Conservation (phyloP, 495 filamentous ascomycete species). For the Eremomyces bilateralis region DNA sequence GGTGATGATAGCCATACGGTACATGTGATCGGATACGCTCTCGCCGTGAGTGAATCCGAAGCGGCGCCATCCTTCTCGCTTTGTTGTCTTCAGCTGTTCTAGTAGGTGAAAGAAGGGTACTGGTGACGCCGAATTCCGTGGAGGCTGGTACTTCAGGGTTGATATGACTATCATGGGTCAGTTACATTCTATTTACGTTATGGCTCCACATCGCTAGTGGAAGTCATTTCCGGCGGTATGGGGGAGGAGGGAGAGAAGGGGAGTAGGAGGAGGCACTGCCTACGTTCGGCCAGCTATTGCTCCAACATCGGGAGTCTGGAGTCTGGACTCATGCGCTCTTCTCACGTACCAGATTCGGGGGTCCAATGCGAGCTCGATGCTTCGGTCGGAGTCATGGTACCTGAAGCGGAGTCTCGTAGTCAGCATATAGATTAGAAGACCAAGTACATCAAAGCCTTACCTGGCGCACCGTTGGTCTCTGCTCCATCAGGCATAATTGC, state of each 20-base stretch:
- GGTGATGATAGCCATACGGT: conserved; percentile 92
- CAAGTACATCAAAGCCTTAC: conserved; percentile 6
- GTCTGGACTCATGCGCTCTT: too few relatives aligned
- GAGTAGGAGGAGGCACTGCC: too few relatives aligned
- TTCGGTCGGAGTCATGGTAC: conserved; percentile 7
- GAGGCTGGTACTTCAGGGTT: conserved; percentile 28
- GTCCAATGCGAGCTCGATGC: conserved; percentile 11
- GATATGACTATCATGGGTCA: conserved; percentile 15
- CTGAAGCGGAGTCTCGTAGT: conserved; percentile 7
- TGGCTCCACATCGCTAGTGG: not conserved
- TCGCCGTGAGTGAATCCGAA: conserved; percentile 57
- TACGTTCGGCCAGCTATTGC: too few relatives aligned
- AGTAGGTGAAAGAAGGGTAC: conserved; percentile 85
- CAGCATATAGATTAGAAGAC: not conserved
- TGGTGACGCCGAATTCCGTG: conserved; percentile 44
- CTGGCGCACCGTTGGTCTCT: conserved; percentile 15
- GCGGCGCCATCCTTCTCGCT: conserved; percentile 85
- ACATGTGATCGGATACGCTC: conserved; percentile 97
- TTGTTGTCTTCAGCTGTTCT: conserved; percentile 80
- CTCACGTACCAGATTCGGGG: conserved; percentile 16
- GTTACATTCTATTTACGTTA: not conserved
- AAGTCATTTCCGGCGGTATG: too few relatives aligned
- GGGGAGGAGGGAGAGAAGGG: too few relatives aligned
- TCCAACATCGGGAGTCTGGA: too few relatives aligned
- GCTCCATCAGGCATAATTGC: conserved; percentile 8